A percentile compares a stretch with the other conserved stretches of the same genome.
Evolutionary conservation across 176 grass and related monocot species (phyloP).

Genomic region (Rhynchospora pubera): DNA sequence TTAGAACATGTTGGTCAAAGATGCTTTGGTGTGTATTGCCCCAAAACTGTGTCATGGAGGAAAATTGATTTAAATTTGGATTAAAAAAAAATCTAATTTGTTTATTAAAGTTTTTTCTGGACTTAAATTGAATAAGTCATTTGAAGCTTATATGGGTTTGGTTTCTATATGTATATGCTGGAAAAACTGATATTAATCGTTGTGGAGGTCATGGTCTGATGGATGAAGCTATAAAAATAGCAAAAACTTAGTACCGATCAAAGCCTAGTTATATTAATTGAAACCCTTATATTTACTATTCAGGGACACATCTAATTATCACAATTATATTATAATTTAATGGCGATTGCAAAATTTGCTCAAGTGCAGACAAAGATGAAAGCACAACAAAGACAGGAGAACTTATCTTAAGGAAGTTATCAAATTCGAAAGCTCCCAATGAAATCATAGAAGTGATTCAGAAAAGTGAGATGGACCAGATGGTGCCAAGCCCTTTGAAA

Average conservation of each 20-base stretch:
- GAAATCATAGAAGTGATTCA: slow-evolving; percentile 34
- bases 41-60: slow-evolving; percentile 7
- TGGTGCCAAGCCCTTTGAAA: slow-evolving; percentile 31
- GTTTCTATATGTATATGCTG: neutral
- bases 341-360: neutral
- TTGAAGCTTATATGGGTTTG: neutral
- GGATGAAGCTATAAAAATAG: no score
- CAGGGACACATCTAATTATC: neutral
- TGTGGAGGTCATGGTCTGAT: neutral
- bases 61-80: neutral
- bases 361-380: slow-evolving; percentile 29
- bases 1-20: slow-evolving; percentile 25
- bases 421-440: slow-evolving; percentile 17
- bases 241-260: neutral
- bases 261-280: neutral
- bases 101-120: neutral
- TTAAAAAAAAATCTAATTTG: neutral
- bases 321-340: neutral
- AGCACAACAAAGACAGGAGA: slow-evolving; percentile 33
- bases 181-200: neutral
- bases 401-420: slow-evolving; percentile 33
- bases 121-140: neutral
- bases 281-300: neutral
- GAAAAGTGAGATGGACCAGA: slow-evolving; percentile 33
- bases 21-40: slow-evolving; percentile 18